phyloP scores from a whole-genome alignment of 305 asterid genomes.

The Caryopteris hybrid region DNA sequence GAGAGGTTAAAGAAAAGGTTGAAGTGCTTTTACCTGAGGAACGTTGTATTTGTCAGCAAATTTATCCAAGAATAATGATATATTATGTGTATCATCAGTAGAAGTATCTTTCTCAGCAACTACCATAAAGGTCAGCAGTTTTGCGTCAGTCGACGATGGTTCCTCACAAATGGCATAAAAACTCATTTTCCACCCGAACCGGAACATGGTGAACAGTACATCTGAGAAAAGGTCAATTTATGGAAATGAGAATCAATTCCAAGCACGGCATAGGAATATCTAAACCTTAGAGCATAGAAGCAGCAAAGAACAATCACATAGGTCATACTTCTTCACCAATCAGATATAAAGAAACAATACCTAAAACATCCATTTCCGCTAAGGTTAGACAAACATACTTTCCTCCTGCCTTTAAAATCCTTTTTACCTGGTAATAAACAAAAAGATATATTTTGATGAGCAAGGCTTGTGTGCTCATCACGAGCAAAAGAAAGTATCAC shows the following conservation, averaged over 20 bases:
- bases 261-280: background rate
- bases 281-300: conserved; percentile 8
- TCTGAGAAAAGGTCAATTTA: conserved; percentile 40
- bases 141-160: conserved; percentile 36
- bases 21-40: conserved; percentile 51
- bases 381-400: conserved; percentile 87
- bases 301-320: too few species aligned
- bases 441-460: conserved; percentile 6
- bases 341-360: conserved; percentile 36
- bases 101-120: conserved; percentile 65
- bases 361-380: conserved; percentile 88
- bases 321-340: background rate
- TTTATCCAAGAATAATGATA: conserved; percentile 45
- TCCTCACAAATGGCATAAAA: conserved; percentile 56
- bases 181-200: conserved; percentile 86
- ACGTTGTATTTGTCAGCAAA: conserved; percentile 32
- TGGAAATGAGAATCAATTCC: conserved; percentile 8
- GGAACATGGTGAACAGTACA: conserved; percentile 68
- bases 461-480: conserved; percentile 15
- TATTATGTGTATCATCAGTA: conserved; percentile 39
- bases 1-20: background rate
- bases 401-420: conserved; percentile 72
- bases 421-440: conserved; percentile 61
- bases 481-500: conserved; percentile 12
- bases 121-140: conserved; percentile 78